phyloP scores from a whole-genome alignment of 148 eudicot genomes.

The Diospyros lotus region DNA sequence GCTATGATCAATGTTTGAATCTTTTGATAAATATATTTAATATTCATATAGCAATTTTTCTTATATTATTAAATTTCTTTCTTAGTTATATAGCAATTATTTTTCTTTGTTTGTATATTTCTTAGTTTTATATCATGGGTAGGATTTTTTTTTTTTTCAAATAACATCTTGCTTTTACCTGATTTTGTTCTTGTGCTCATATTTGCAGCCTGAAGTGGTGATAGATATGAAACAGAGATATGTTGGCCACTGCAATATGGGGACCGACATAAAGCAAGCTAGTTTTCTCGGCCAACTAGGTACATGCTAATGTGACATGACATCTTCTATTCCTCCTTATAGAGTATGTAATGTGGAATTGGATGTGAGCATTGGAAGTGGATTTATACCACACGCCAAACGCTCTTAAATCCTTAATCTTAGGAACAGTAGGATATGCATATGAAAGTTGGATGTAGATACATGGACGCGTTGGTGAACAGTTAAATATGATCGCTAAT shows the following conservation, averaged over 20 bases:
- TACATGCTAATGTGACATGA: constrained; percentile 11
- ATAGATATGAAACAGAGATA: constrained; percentile 94
- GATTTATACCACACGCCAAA: too few species aligned
- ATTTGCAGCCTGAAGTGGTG: constrained; percentile 64
- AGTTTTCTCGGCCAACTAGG: constrained; percentile 94
- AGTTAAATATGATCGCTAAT: too few species aligned
- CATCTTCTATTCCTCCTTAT: not conserved
- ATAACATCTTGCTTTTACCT: constrained; percentile 5
- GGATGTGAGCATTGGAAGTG: too few species aligned
- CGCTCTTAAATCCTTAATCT: too few species aligned
- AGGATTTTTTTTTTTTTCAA: not conserved
- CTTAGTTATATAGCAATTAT: not conserved
- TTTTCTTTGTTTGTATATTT: not conserved
- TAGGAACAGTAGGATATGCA: too few species aligned
- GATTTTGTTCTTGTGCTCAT: constrained; percentile 16
- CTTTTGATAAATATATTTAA: not conserved
- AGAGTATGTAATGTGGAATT: not conserved
- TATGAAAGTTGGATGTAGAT: too few species aligned
- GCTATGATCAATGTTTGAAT: not conserved
- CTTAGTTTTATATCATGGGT: not conserved
- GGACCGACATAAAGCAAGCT: constrained; percentile 98
- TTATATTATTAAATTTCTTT: not conserved
- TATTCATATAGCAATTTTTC: not conserved
- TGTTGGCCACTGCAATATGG: constrained; percentile 85
- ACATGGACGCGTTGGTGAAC: too few species aligned